Base-by-base conservation (phyloP, 2,329 filamentous ascomycete genomes). In the Aspergillus proliferans region DNA sequence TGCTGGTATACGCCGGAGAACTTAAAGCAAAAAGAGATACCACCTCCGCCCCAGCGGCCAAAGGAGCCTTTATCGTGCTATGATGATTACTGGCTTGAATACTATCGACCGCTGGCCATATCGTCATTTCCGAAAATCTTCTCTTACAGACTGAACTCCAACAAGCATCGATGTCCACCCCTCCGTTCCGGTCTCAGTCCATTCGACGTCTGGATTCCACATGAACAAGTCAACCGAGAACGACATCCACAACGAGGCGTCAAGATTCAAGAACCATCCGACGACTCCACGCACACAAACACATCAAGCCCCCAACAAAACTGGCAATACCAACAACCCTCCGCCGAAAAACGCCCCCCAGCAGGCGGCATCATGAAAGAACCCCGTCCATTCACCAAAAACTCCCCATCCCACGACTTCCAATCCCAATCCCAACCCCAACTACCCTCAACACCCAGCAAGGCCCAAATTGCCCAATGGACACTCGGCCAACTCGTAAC, bases 31-130 rank as follows among this genome's bases (percentile, higher is more conserved):
- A 78, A 83, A 40, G 72, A 71, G 10, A 70, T 87, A 40, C 83
- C 84, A 4, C 76, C 77, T 6, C 61, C 52, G 30, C 59, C 62
- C 36, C 55, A 51, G 39, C 54, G 53, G 12, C 61, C 67, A 4
- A 66, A 65, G 45, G 63, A 64, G 5, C 53, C 63, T 12, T 50
- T 67, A 54, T 66, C 59, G 72, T 82, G 80, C 51, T 89, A 88
- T 52, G 92, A 97, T 63, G 90, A 97, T 67, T 98, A 95, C 69
- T 98, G 93, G 93, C 76, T 93, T 6, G 93, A 98, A 66, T 97
- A 96, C 67, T 98, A 98, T 65, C 84, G 91, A 12, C 93, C 93
- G 0, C 79, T 88, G 6, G 88, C 87, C 0, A 73, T 97, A 1
- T 95, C 93, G 0, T 93, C 89, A 0, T 89, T 97, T 57, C 80